Evolutionary conservation across 441 rosid genomes (phyloP).

Genomic region (Omphalea diandra): DNA sequence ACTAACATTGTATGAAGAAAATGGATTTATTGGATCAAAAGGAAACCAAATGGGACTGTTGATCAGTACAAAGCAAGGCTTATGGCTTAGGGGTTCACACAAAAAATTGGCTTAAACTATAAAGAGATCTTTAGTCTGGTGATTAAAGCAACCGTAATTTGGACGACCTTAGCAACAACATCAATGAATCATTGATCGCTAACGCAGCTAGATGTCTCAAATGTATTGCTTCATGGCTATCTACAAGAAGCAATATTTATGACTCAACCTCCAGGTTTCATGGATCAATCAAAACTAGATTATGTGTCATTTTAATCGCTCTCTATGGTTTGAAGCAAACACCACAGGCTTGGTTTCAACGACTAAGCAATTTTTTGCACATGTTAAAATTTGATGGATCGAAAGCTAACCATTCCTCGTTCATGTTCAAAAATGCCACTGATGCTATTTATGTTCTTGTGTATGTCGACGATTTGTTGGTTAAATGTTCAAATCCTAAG

Average conservation of each 20-base stretch:
- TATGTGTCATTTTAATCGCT: not conserved
- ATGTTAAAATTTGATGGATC: not conserved
- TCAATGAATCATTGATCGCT: not conserved
- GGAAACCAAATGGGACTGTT: not conserved
- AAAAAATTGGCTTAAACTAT: not conserved
- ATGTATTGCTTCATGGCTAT: not conserved
- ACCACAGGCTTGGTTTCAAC: not conserved
- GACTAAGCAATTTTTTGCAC: not conserved
- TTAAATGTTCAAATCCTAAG: not conserved
- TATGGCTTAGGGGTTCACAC: not conserved
- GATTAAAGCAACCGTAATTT: not conserved
- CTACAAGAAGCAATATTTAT: not conserved
- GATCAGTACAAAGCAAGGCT: not conserved
- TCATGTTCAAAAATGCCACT: not conserved
- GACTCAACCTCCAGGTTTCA: not conserved
- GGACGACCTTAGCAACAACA: not conserved
- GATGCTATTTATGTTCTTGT: not conserved
- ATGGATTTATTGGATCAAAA: not conserved
- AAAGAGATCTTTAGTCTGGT: not conserved
- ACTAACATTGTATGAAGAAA: not conserved
- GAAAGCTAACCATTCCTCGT: not conserved
- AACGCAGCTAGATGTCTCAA: not conserved
- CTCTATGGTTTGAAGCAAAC: not conserved
- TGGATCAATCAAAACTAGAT: not conserved
- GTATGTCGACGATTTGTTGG: not conserved